Evolutionary conservation across 2,329 filamentous ascomycete species (phyloP).

Genomic region (Bipolaris bicolor): DNA sequence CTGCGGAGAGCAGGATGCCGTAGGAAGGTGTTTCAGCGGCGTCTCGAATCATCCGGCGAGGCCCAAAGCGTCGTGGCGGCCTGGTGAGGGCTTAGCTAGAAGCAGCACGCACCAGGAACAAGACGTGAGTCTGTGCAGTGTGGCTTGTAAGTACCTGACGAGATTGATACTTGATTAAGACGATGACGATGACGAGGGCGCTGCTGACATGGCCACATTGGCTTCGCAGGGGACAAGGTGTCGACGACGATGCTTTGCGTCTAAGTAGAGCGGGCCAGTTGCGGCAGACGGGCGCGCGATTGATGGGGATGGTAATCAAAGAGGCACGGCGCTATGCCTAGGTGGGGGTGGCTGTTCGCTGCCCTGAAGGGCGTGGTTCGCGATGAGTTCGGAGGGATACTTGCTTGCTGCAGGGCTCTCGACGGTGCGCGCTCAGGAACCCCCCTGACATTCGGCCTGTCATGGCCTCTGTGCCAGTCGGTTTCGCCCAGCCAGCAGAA

Average conservation of each 20-base stretch:
- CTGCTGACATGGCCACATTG: background rate
- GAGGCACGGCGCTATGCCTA: too few relatives aligned
- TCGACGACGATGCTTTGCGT: background rate
- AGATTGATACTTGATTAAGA: too few relatives aligned
- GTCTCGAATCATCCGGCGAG: conserved; percentile 32
- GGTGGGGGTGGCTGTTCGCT: too few relatives aligned
- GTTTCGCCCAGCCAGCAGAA: background rate
- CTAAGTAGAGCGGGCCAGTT: too few relatives aligned
- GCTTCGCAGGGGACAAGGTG: background rate
- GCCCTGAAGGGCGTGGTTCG: too few relatives aligned
- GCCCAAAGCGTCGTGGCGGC: conserved; percentile 12
- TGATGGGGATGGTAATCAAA: too few relatives aligned
- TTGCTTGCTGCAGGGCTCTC: too few relatives aligned
- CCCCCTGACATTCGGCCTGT: background rate
- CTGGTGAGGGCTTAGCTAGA: conserved; percentile 6
- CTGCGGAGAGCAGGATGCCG: conserved; percentile 26
- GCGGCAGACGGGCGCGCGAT: too few relatives aligned
- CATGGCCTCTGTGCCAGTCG: background rate
- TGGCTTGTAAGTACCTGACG: background rate
- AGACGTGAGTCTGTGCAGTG: conserved; percentile 7
- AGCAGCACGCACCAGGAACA: background rate
- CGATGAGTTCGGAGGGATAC: too few relatives aligned
- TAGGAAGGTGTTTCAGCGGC: conserved; percentile 39
- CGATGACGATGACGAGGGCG: too few relatives aligned
- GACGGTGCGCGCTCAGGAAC: background rate